Base-by-base conservation (phyloP, 2,329 filamentous ascomycete species). In the Cryphonectria nitschkei region DNA sequence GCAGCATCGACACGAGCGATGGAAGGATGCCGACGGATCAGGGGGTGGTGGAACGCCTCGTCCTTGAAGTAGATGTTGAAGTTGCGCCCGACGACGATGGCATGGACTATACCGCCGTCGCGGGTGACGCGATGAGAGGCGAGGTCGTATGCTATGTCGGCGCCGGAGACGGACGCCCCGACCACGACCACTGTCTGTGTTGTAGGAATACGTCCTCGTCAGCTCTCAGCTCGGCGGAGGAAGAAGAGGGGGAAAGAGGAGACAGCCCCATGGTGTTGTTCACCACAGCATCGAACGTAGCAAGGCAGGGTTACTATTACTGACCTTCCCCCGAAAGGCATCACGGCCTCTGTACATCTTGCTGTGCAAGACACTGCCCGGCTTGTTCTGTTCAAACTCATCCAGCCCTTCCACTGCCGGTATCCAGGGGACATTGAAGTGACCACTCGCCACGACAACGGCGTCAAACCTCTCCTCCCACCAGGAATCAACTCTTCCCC, bases 121-220 rank as follows among this genome's bases (percentile, higher is more conserved):
- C 65, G 41, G 3, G 68, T 39, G n/a, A 68, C 58, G 5, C 75
- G 75, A 19, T 70, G 73, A n/a, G 71, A 61, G 16, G 73, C 65
- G 8, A 77, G 72, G 68, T 77, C 77, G 50, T 75, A 73, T 1
- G 75, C 73, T 16, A 90, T 90, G 74, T 92, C 90, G 39, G 88
- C 85, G 0, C 87, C 89, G 0, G 89, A 92, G 3, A 91, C 89
- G 0, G 87, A 90, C 0, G 87, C 89, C 3, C 90, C 89, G 1
- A 92, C 87, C 0, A 90, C 84, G 0, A 92, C 81, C 0, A 91
- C 86, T 71, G 81, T 84, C 87, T 89, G 52, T 43, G 7, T 16
- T 32, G 6, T 22, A 19, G 19, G 16, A 11, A 4, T 37, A 22
- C 7, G 9, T 8, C 8, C 16, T 19, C 19, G 58, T 39, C 32